Conservation (phyloP, 1,284 basidiomycete species). For the Heterobasidion irregulare region DNA sequence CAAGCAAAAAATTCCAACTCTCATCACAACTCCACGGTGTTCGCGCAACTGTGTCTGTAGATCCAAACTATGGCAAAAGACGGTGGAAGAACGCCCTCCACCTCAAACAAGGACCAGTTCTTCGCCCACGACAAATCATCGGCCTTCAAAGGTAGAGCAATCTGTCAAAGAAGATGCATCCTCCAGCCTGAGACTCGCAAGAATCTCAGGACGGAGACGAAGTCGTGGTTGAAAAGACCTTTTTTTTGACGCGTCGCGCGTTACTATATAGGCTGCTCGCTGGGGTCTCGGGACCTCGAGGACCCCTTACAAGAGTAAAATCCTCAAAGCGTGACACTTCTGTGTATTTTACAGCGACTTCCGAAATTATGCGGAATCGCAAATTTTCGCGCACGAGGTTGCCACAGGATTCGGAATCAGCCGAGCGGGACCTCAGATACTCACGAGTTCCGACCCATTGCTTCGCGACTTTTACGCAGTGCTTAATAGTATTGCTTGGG, state of each 20-base stretch:
- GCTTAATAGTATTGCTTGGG: no score
- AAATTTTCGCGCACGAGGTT: no score
- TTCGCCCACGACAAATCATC: constrained; percentile 6
- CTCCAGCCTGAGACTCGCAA: background rate
- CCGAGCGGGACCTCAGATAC: no score
- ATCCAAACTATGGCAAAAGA: constrained; percentile 14
- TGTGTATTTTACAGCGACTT: no score
- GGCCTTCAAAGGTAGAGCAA: background rate
- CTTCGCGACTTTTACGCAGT: no score
- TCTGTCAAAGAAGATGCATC: background rate
- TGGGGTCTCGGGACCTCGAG: background rate
- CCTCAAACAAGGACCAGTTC: constrained; percentile 14
- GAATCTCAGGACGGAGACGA: background rate
- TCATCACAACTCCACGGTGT: no score
- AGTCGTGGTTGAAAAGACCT: background rate
- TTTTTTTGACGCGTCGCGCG: background rate
- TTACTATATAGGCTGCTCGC: background rate
- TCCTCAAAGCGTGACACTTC: background rate
- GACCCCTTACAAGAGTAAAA: background rate
- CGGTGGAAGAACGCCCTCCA: constrained; percentile 9
- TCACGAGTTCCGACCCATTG: no score
- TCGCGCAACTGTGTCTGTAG: background rate
- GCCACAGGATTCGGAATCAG: no score
- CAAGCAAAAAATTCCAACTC: no score
- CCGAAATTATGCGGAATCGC: no score